These are phyloP conservation scores for Vitrella brassicaformis DNA, from an alignment of 73 alveolate genomes.

Conservation along the genomic window DNA sequence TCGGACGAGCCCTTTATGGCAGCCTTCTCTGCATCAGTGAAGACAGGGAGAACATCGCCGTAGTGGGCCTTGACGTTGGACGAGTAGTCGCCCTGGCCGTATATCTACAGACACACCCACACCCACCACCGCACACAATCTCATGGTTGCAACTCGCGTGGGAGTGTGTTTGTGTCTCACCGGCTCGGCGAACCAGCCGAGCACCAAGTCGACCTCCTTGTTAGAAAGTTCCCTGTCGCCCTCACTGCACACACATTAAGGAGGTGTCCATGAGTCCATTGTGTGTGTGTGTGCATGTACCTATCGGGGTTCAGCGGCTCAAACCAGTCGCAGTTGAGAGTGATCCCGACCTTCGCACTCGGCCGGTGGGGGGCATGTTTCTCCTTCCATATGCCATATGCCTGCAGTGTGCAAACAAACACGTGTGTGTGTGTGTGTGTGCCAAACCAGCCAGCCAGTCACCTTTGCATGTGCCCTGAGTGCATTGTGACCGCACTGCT, in stretches of 20 bases:
- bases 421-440: too few relatives aligned
- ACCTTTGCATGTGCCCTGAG: conserved; percentile 46
- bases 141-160: too few relatives aligned
- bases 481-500: conserved; percentile 41
- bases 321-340: conserved; percentile 16
- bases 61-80: conserved; percentile 11
- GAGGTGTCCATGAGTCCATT: too few relatives aligned
- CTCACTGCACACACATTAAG: too few relatives aligned
- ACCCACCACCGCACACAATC: too few relatives aligned
- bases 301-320: conserved; percentile 14
- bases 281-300: conserved; percentile 3
- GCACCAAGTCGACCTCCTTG: conserved; percentile 8
- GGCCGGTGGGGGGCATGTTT: too few relatives aligned
- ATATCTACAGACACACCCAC: too few relatives aligned
- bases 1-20: conserved; percentile 42
- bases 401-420: conserved; percentile 16
- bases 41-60: conserved; percentile 31
- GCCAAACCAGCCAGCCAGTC: too few relatives aligned
- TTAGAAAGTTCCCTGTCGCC: conserved; percentile 39
- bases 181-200: conserved; percentile 41
- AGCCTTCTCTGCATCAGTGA: conserved; percentile 40
- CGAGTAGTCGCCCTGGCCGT: conserved; percentile 42
- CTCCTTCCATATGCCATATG: conserved; percentile 11
- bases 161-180: too few relatives aligned
- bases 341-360: conserved; percentile 27